phyloP scores from a whole-genome alignment of 805 yeast species.

The Nakazawaea holstii region DNA sequence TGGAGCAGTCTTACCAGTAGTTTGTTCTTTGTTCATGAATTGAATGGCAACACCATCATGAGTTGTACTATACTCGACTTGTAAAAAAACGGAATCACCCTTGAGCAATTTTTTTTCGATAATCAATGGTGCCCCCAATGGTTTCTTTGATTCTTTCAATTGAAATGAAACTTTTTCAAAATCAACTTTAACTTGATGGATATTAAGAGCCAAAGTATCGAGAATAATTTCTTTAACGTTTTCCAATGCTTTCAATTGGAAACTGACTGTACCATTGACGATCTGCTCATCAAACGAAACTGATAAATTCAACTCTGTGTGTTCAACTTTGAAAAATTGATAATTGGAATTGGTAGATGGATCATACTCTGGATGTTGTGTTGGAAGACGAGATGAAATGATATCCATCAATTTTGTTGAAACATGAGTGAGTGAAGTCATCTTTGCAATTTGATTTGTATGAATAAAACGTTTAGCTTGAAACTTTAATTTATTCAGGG shows the following conservation, averaged over 20 bases:
- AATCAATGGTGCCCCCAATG: constrained; percentile 54
- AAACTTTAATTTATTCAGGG: background rate
- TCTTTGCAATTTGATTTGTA: background rate
- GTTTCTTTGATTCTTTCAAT: constrained; percentile 38
- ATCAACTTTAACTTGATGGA: constrained; percentile 41
- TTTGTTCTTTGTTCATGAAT: constrained; percentile 70
- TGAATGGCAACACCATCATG: constrained; percentile 77
- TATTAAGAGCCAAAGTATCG: constrained; percentile 62
- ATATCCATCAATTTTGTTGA: constrained; percentile 14
- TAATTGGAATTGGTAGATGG: constrained; percentile 80
- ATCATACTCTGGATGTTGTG: constrained; percentile 51
- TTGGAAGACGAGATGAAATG: constrained; percentile 28
- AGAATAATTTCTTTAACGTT: constrained; percentile 39
- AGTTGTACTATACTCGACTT: constrained; percentile 64
- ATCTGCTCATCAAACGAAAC: constrained; percentile 49
- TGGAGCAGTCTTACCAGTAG: constrained; percentile 65
- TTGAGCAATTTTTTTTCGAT: constrained; percentile 21
- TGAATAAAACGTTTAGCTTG: background rate
- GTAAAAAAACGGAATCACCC: constrained; percentile 21
- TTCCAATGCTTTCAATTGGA: constrained; percentile 30
- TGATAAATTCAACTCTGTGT: constrained; percentile 47
- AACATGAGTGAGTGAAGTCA: constrained; percentile 8
- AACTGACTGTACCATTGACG: constrained; percentile 52
- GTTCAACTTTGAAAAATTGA: constrained; percentile 38
- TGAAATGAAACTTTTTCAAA: constrained; percentile 26